Conservation (phyloP, 2,329 filamentous ascomycete genomes). For the Pseudogymnoascus sp. region DNA sequence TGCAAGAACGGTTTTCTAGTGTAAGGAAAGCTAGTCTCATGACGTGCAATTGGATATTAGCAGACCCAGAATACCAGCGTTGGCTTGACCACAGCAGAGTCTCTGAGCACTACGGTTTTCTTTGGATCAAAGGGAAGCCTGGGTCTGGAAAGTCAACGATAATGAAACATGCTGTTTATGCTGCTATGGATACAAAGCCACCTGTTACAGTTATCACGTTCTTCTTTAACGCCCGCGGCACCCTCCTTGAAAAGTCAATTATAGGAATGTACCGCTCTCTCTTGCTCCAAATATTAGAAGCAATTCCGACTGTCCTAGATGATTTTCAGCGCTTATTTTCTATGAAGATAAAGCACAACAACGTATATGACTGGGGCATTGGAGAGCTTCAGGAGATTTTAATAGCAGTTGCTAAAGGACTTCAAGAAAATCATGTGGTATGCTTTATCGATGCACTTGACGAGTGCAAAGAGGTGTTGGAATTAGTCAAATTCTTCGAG, state of each 20-base stretch:
- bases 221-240: conserved; percentile 19
- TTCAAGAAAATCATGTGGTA: conserved; percentile 18
- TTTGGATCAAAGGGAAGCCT: conserved; percentile 42
- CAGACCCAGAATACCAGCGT: conserved; percentile 30
- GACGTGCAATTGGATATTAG: no score
- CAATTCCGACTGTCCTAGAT: conserved; percentile 29
- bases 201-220: conserved; percentile 28
- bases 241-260: conserved; percentile 35
- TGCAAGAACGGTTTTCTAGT: not conserved
- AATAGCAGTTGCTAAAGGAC: not conserved
- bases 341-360: conserved; percentile 12
- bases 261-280: conserved; percentile 43
- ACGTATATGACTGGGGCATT: not conserved
- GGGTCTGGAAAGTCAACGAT: conserved; percentile 39
- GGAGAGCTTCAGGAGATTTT: not conserved
- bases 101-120: conserved; percentile 31
- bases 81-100: conserved; percentile 34
- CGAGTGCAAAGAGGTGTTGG: conserved; percentile 34
- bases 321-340: conserved; percentile 21
- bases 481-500: conserved; percentile 28
- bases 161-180: conserved; percentile 31
- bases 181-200: conserved; percentile 9
- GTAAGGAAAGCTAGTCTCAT: conserved; percentile 24
- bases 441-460: conserved; percentile 40
- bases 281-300: conserved; percentile 37